phyloP scores from a whole-genome alignment of 192 early-diverging fungal species.

The Lunasporangiospora selenospora region DNA sequence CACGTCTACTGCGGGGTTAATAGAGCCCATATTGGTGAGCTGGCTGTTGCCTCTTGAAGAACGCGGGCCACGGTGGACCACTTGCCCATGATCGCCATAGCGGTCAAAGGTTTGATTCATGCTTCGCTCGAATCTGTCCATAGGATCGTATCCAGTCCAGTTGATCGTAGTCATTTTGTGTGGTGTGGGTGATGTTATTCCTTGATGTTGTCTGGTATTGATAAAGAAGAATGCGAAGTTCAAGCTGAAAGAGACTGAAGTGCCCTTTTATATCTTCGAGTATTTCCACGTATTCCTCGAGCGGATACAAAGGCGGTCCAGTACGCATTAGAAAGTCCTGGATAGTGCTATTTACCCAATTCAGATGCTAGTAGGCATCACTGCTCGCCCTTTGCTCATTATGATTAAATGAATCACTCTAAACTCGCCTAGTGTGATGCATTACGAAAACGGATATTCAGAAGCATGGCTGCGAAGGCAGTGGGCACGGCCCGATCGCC shows the following conservation, averaged over 20 bases:
- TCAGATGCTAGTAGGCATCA: not conserved
- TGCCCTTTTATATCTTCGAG: too few species aligned
- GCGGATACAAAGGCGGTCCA: too few species aligned
- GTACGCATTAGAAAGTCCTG: not conserved
- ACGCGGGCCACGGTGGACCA: not conserved
- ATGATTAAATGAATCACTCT: too few species aligned
- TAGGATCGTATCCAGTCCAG: slow-evolving; percentile 17
- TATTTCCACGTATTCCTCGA: too few species aligned
- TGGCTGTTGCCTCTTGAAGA: slow-evolving; percentile 6
- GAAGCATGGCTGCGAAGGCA: too few species aligned
- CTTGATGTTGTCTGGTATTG: not conserved
- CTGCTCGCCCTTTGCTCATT: not conserved
- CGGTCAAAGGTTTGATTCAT: slow-evolving; percentile 36
- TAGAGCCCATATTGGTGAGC: not conserved
- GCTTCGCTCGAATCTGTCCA: slow-evolving; percentile 26
- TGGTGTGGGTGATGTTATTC: slow-evolving; percentile 9
- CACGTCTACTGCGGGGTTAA: slow-evolving; percentile 52
- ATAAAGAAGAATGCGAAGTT: too few species aligned
- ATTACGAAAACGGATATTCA: too few species aligned
- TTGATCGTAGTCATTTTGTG: slow-evolving; percentile 30
- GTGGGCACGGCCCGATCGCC: too few species aligned
- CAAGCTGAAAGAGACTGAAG: too few species aligned
- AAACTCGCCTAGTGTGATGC: too few species aligned
- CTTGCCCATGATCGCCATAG: slow-evolving; percentile 20
- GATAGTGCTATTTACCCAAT: not conserved